phyloP scores from a whole-genome alignment of 305 asterid species.

The Solanum hybrid region DNA sequence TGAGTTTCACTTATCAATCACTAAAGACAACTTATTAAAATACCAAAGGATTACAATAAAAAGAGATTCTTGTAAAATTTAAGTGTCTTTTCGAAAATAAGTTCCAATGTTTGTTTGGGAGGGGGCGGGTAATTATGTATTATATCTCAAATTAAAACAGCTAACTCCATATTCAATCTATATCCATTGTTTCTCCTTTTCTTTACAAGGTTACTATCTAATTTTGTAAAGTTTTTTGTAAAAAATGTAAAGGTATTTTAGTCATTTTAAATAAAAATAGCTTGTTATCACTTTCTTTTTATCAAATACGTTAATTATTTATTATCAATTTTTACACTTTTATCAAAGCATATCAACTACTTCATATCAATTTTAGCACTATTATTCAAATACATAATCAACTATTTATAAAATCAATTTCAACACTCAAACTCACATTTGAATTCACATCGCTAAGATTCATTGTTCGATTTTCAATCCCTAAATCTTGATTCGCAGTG shows the following conservation, averaged over 20 bases:
- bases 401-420: no score
- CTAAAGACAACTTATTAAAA: not conserved
- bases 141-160: not conserved
- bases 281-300: not conserved
- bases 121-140: not conserved
- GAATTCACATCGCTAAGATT: not conserved
- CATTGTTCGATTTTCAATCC: not conserved
- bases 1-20: no score
- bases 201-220: not conserved
- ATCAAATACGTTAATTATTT: not conserved
- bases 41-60: no score
- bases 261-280: no score
- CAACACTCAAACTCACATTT: not conserved
- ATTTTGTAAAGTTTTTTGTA: not conserved
- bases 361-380: not conserved
- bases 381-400: no score
- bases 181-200: not conserved
- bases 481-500: not conserved
- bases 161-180: not conserved
- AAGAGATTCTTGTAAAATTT: not conserved
- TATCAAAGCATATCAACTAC: not conserved
- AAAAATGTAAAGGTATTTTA: not conserved
- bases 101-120: no score
- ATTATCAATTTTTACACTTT: not conserved
- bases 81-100: not conserved